Conservation (phyloP, 1,284 basidiomycete species). For the Sporisorium sorghi region DNA sequence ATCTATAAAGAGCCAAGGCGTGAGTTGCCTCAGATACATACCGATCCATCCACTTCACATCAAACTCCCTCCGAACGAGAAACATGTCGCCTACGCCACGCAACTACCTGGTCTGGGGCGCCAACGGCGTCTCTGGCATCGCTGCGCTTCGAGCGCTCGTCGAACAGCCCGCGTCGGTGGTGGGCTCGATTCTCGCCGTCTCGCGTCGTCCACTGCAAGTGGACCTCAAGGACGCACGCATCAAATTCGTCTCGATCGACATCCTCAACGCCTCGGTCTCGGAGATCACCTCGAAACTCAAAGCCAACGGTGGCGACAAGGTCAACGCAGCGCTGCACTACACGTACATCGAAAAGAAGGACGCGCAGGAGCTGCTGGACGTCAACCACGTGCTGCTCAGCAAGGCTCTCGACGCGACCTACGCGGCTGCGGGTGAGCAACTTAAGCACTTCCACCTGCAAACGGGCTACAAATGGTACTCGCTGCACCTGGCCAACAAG, state of each 20-base stretch:
- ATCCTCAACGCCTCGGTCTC: constrained; percentile 35
- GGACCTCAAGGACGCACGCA: constrained; percentile 38
- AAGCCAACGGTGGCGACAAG: constrained; percentile 30
- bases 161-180: constrained; percentile 23
- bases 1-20: no score
- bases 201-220: constrained; percentile 41
- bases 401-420: constrained; percentile 44
- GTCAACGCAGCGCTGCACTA: constrained; percentile 43
- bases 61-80: no score
- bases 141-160: constrained; percentile 44
- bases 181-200: constrained; percentile 33
- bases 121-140: constrained; percentile 45
- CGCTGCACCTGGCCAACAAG: constrained; percentile 46
- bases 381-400: constrained; percentile 40
- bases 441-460: constrained; percentile 49
- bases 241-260: constrained; percentile 50
- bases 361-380: constrained; percentile 37
- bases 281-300: constrained; percentile 33
- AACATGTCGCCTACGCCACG: constrained; percentile 22
- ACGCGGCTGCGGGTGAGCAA: constrained; percentile 27
- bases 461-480: constrained; percentile 54
- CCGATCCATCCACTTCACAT: background rate
- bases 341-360: constrained; percentile 52
- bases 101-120: constrained; percentile 45
- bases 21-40: no score